Evolutionary conservation across 495 filamentous ascomycete species (phyloP), one percentile per base, ranked within the genome.

Genomic region (Daldinia decipiens): DNA sequence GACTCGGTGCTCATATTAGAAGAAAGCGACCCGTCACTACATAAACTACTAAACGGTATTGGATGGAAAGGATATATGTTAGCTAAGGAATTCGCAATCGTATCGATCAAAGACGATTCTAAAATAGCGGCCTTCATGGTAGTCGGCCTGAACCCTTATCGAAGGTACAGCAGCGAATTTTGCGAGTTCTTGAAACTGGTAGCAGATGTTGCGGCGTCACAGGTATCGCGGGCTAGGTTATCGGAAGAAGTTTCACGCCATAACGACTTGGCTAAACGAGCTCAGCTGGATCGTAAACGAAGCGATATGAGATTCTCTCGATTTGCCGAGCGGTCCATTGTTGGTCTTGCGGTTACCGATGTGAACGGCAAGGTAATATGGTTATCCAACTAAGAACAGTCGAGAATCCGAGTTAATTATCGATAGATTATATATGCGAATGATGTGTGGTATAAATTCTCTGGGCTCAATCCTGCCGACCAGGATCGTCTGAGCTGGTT

Each of bases 51-150:
- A 11, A 67, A 79, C 1, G 81, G 75, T 5, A 72, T 82, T 39
- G 58, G 80, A 2, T 83, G 78, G 76, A 69, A 76, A 6, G 77
- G 77, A 27, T 76, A 71, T 51, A 74, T 76, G 1, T 74, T 81
- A 15, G 72, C 80, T 52, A 66, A 68, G 3, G 70, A 78, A 31
- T 74, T 75, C 19, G 76, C 77, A 21, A 70, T 80, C 45, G 73
- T 78, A 56, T 78, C 76, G 11, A 70, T 82, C n/a, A 80, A 74
- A 17, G 77, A 76, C 15, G 72, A 74, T 6, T 73, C 67, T 4
- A 76, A 71, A 17, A 74, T 84, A 21, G 67, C 81, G 11, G 82
- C 78, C 0, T 83, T 86, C 52, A 70, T 85, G 5, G 62, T 86
- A 1, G 65, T 83, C 2, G 83, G 81, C 11, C 51, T 86, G 3